Evolutionary conservation across 1,284 basidiomycete species (phyloP).

Genomic region (Tylopilus orsonianus): DNA sequence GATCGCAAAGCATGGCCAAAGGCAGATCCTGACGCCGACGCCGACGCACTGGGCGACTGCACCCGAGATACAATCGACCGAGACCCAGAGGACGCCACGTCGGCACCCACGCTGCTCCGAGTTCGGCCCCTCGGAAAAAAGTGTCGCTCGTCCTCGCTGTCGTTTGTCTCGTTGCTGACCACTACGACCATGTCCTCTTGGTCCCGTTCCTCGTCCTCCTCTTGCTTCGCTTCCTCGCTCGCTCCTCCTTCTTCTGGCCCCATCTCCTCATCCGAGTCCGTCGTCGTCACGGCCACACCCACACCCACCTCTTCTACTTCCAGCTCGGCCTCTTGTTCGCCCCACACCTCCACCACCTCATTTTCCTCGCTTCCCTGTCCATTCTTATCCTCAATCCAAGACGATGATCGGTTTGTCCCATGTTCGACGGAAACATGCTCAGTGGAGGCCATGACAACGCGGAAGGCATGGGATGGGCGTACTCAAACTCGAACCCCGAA

Average conservation of each 20-base stretch:
- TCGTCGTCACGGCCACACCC: slow-evolving; percentile 20
- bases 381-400: slow-evolving; percentile 6
- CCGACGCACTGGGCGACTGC: neutral
- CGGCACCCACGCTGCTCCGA: neutral
- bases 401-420: slow-evolving; percentile 3
- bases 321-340: neutral
- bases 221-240: neutral
- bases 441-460: slow-evolving; percentile 26
- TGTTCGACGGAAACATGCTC: slow-evolving; percentile 23
- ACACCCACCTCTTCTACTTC: slow-evolving; percentile 9
- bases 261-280: slow-evolving; percentile 2
- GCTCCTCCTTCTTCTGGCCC: neutral
- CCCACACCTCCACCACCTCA: neutral
- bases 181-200: neutral
- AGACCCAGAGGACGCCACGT: too few relatives aligned
- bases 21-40: slow-evolving; percentile 1
- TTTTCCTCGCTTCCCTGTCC: neutral
- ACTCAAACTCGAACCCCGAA: too few relatives aligned
- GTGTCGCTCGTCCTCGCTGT: neutral
- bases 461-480: slow-evolving; percentile 17
- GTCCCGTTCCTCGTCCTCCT: neutral
- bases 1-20: neutral
- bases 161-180: neutral
- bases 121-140: too few relatives aligned
- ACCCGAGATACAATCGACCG: slow-evolving; percentile 2